These are phyloP conservation scores for Tuber microsphaerosporum DNA, from an alignment of 495 filamentous ascomycete species.

Conservation along the genomic window DNA sequence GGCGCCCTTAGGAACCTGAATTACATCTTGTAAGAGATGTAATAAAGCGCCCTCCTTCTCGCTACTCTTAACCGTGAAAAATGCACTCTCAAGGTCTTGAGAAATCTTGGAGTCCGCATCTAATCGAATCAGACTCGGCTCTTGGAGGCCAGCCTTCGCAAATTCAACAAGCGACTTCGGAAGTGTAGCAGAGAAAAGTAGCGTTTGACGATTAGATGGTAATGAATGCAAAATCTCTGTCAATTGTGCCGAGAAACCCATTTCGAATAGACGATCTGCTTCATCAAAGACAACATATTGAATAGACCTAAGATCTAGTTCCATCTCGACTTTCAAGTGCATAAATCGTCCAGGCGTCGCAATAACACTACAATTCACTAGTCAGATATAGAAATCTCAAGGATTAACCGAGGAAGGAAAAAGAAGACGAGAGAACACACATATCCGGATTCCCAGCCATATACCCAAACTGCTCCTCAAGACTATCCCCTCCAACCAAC, in stretches of 20 bases:
- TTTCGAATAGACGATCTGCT: constrained; percentile 92
- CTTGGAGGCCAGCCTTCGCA: constrained; percentile 82
- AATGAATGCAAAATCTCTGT: constrained; percentile 87
- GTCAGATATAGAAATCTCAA: neutral
- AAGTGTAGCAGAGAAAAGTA: constrained; percentile 90
- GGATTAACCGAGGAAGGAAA: neutral
- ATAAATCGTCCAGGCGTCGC: constrained; percentile 92
- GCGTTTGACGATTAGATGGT: constrained; percentile 74
- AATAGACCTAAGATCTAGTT: constrained; percentile 74
- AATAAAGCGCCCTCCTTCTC: constrained; percentile 91
- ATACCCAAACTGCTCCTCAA: constrained; percentile 90
- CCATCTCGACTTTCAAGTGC: constrained; percentile 93
- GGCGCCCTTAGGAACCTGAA: constrained; percentile 81
- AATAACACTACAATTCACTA: constrained; percentile 52
- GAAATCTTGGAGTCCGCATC: constrained; percentile 95
- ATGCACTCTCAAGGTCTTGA: constrained; percentile 83
- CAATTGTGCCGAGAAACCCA: constrained; percentile 91
- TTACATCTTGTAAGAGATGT: constrained; percentile 80
- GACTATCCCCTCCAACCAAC: constrained; percentile 85
- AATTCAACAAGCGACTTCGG: constrained; percentile 93
- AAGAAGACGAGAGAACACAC: neutral
- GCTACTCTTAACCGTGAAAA: constrained; percentile 82
- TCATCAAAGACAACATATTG: constrained; percentile 94
- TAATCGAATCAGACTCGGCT: constrained; percentile 76
- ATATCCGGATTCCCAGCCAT: constrained; percentile 95